Base-by-base conservation (phyloP, 495 filamentous ascomycete species). In the Daldinia grandis region DNA sequence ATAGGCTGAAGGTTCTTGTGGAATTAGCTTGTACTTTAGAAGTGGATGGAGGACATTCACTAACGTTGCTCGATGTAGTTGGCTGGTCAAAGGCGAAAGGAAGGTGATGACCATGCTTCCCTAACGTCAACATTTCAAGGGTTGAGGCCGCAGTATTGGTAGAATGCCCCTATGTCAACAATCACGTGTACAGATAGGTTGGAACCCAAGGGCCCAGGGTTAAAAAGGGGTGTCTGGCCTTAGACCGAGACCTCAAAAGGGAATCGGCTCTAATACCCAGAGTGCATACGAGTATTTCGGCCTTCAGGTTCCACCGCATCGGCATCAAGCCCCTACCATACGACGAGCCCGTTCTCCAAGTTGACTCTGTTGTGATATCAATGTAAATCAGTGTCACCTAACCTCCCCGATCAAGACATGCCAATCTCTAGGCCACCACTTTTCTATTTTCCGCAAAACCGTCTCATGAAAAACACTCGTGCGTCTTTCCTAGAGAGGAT, bases 91-190 rank as follows among this genome's bases (percentile, higher is more conserved):
- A 65, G 73, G 51, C 63, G 67, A 44, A 78, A 73, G 59, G 74
- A 76, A 2, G 66, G 69, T 8, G 72, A 76, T 25, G 76, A 78
- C 15, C 72, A 73, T 27, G 66, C 47, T 51, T 73, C 75, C 19
- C 28, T 78, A 44, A 58, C 72, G 12, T 74, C 76, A 9, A 76
- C 65, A 17, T 78, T 78, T 44, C 68, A 72, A 27, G 76, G 76
- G 24, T 50, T 78, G 54, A 71, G 76, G n/a, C 76, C 76, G 47
- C 72, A 76, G 44, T 78, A 78, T 54, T 78, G 76, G 76, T 78
- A 69, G 53, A 33, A 56, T 64, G 28, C 30, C 50, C 51, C 35
- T 49, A n/a, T n/a, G 9, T 47, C 19, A 44, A 27, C 17, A 58
- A 15, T 28, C 27, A 12, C 40, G 15, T 58, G 35, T 62, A 69